Percentiles rank a stretch among this genome's conserved stretches.
These are phyloP conservation scores for Schizosaccharomyces osmophilus DNA, from an alignment of 805 yeast genomes.

Conservation along the genomic window DNA sequence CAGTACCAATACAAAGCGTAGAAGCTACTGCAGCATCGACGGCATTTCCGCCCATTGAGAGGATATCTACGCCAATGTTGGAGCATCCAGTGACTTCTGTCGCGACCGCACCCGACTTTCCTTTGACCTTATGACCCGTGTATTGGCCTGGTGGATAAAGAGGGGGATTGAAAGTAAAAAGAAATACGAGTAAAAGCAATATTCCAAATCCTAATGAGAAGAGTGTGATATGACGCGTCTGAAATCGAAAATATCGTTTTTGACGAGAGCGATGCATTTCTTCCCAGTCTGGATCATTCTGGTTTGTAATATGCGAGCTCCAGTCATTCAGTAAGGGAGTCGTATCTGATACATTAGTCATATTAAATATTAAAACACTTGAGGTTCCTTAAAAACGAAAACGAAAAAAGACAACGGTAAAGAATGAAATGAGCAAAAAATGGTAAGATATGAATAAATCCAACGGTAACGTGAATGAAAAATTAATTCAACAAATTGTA, in stretches of 20 bases:
- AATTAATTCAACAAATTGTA: no score
- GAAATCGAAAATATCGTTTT: neutral
- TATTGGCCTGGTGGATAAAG: neutral
- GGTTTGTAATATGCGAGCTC: neutral
- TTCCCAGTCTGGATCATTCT: neutral
- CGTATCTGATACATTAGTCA: neutral
- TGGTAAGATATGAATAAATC: no score
- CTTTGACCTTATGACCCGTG: neutral
- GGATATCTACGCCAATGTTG: conserved; percentile 30
- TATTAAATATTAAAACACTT: neutral
- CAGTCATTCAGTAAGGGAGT: neutral
- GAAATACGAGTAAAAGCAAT: neutral
- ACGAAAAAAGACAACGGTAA: neutral
- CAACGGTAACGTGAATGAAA: no score
- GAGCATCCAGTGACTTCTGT: conserved; percentile 44
- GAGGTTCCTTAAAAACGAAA: neutral
- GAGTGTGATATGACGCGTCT: neutral
- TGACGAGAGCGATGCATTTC: neutral
- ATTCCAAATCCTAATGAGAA: neutral
- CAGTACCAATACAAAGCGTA: conserved; percentile 65
- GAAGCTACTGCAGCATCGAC: conserved; percentile 85
- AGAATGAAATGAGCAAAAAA: no score
- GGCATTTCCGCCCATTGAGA: conserved; percentile 47
- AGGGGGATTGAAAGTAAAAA: neutral
- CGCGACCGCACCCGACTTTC: conserved; percentile 32